Percentiles rank a stretch among this genome's conserved stretches.
Evolutionary conservation across 2,329 filamentous ascomycete genomes (phyloP).

Genomic region (Penicillium sp.): DNA sequence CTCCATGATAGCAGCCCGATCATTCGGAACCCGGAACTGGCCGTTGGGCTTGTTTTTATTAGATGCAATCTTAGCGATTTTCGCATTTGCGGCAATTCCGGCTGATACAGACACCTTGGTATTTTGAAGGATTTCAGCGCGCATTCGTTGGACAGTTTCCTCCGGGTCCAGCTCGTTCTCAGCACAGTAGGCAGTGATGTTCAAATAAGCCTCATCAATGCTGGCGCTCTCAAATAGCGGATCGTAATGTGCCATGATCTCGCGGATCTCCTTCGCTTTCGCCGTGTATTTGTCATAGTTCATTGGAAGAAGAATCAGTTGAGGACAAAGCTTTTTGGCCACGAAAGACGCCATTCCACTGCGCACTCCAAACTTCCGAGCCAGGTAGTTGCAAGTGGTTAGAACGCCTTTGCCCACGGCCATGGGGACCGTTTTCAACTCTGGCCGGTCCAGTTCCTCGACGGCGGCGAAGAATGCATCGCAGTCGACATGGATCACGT

Average conservation of each 20-base stretch:
- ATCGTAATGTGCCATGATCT: conserved; percentile 83
- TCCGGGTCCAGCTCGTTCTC: conserved; percentile 68
- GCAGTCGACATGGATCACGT: conserved; percentile 89
- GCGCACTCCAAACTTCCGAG: conserved; percentile 83
- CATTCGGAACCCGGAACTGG: conserved; percentile 73
- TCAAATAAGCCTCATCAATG: conserved; percentile 94
- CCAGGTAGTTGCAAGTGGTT: conserved; percentile 81
- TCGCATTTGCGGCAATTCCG: conserved; percentile 90
- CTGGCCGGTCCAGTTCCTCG: conserved; percentile 79
- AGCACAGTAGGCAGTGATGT: conserved; percentile 83
- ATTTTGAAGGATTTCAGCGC: conserved; percentile 71
- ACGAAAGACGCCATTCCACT: conserved; percentile 97
- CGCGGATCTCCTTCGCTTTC: conserved; percentile 84
- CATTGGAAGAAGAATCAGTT: conserved; percentile 76
- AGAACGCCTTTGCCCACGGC: conserved; percentile 77
- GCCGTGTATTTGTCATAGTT: conserved; percentile 90
- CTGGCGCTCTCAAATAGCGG: conserved; percentile 88
- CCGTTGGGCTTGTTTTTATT: conserved; percentile 97
- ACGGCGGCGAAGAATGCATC: conserved; percentile 98
- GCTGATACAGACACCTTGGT: conserved; percentile 88
- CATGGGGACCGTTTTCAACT: conserved; percentile 83
- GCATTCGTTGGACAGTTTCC: conserved; percentile 74
- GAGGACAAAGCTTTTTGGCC: conserved; percentile 87
- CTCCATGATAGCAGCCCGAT: conserved; percentile 72
- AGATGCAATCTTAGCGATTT: conserved; percentile 91